phyloP scores from a whole-genome alignment of 106 monocot species.

The Dendrobium officinale region DNA sequence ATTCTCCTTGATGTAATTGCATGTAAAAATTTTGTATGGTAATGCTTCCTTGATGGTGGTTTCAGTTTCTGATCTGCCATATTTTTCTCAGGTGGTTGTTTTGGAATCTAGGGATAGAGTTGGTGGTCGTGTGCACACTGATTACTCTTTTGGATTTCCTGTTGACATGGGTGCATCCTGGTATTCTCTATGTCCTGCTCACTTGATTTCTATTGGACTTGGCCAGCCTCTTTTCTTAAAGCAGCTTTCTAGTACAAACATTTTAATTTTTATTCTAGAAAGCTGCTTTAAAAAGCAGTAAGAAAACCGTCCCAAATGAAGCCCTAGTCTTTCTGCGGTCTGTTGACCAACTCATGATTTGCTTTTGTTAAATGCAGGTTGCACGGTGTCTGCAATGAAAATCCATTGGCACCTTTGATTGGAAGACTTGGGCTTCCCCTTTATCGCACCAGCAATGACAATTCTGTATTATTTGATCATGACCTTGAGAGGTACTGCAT shows the following conservation, averaged over 20 bases:
- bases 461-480: conserved; percentile 59
- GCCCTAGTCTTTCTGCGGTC: not conserved
- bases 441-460: conserved; percentile 55
- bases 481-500: conserved; percentile 44
- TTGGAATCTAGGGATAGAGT: conserved; percentile 79
- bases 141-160: conserved; percentile 82
- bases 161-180: conserved; percentile 88
- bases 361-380: conserved; percentile 15
- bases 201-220: conserved; percentile 6
- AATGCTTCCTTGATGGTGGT: too few species aligned
- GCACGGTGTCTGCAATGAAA: conserved; percentile 51
- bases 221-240: not conserved
- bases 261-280: too few species aligned
- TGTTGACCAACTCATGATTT: not conserved
- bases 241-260: too few species aligned
- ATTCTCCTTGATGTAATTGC: not conserved
- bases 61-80: not conserved
- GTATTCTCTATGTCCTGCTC: conserved; percentile 12
- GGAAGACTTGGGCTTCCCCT: conserved; percentile 47
- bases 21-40: not conserved
- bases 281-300: too few species aligned
- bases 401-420: conserved; percentile 44
- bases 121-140: conserved; percentile 73
- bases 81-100: conserved; percentile 54
- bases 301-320: too few species aligned